Conservation (phyloP, 129 eudicot species). For the Helianthus tuberosus region DNA sequence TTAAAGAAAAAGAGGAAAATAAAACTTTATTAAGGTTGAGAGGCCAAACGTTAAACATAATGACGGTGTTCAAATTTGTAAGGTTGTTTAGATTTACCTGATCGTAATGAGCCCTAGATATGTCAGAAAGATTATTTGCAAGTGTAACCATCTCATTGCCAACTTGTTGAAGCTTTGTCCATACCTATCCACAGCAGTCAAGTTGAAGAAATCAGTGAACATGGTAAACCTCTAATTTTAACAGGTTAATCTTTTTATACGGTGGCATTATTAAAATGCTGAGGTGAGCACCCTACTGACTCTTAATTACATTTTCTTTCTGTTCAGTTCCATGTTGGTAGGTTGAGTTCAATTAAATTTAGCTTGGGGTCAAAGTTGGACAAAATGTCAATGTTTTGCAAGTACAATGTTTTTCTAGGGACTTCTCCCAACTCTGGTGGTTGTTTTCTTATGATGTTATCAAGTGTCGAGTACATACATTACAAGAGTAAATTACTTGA, state of each 20-base stretch:
- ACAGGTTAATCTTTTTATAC: too few relatives aligned
- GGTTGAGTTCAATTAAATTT: background rate
- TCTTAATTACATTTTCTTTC: background rate
- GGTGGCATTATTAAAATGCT: too few relatives aligned
- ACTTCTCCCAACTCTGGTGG: too few relatives aligned
- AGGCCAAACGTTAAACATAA: too few relatives aligned
- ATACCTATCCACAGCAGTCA: slow-evolving; percentile 48
- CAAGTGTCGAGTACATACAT: too few relatives aligned
- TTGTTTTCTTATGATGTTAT: too few relatives aligned
- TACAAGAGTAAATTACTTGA: too few relatives aligned
- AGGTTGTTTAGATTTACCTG: slow-evolving; percentile 47
- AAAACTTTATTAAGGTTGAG: too few relatives aligned
- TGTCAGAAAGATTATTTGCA: slow-evolving; percentile 66
- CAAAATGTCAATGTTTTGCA: background rate
- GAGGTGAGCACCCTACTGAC: too few relatives aligned
- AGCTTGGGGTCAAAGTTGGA: background rate
- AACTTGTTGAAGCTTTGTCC: slow-evolving; percentile 71
- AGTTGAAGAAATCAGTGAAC: slow-evolving; percentile 7
- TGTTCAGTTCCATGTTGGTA: background rate
- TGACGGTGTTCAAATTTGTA: background rate
- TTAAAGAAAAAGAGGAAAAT: too few relatives aligned
- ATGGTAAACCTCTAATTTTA: background rate
- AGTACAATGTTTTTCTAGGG: too few relatives aligned
- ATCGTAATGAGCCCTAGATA: slow-evolving; percentile 47
- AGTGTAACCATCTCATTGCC: slow-evolving; percentile 65